Conservation (phyloP, 129 eudicot genomes). For the Logfia minima region DNA sequence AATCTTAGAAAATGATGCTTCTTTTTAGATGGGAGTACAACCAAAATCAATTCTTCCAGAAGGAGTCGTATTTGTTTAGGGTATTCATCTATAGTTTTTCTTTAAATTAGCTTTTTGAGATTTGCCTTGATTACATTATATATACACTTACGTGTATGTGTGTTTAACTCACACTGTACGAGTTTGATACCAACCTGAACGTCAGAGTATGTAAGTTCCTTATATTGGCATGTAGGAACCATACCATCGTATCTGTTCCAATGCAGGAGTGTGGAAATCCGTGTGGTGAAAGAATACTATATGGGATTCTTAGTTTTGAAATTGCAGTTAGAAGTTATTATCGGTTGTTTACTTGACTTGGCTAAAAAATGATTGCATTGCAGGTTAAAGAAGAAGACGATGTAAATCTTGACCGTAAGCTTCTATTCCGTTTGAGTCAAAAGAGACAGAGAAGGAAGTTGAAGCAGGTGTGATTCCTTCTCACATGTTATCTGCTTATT, state of each 20-base stretch:
- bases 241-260: neutral
- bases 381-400: constrained; percentile 99
- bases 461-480: constrained; percentile 50
- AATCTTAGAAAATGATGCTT: neutral
- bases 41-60: neutral
- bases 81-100: neutral
- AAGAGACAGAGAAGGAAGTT: constrained; percentile 67
- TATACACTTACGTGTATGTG: neutral
- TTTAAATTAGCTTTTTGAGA: neutral
- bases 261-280: neutral
- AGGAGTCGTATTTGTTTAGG: neutral
- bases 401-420: constrained; percentile 59
- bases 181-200: neutral
- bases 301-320: neutral
- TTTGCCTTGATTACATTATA: neutral
- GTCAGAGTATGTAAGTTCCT: neutral
- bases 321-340: neutral
- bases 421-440: constrained; percentile 57
- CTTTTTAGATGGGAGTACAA: neutral
- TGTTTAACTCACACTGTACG: neutral
- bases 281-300: neutral
- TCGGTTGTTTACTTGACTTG: neutral
- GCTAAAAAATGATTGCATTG: constrained; percentile 17
- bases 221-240: too few relatives aligned
- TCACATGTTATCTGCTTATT: constrained; percentile 8